Evolutionary conservation across 1,139 yeast species (phyloP).

Genomic region (Saccharomyces hybrid): DNA sequence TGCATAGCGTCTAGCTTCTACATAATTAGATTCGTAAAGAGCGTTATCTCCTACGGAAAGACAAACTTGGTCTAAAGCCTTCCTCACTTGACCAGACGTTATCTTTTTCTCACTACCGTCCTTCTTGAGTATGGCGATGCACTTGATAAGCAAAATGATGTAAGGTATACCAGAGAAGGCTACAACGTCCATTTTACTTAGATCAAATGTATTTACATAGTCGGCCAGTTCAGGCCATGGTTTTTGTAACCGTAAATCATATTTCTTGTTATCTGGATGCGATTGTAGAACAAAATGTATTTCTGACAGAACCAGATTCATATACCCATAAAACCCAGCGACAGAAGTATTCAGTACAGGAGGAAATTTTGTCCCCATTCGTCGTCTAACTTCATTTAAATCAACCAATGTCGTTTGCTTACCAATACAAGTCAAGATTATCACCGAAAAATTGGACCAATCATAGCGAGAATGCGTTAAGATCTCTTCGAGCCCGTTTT

Average conservation of each 20-base stretch:
- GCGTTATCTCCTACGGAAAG: conserved; percentile 20
- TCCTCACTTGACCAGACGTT: not conserved
- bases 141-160: conserved; percentile 55
- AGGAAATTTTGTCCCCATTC: conserved; percentile 5
- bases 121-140: conserved; percentile 34
- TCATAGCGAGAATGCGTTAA: not conserved
- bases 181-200: conserved; percentile 39
- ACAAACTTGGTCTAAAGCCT: not conserved
- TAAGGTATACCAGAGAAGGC: conserved; percentile 68
- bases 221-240: conserved; percentile 72
- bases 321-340: conserved; percentile 59
- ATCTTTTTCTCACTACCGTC: not conserved
- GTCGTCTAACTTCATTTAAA: conserved; percentile 1
- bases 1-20: conserved; percentile 60
- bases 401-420: conserved; percentile 1
- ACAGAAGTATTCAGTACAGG: conserved; percentile 12
- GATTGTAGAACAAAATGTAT: conserved; percentile 65
- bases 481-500: not conserved
- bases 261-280: conserved; percentile 57
- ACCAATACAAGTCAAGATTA: not conserved
- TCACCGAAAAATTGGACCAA: not conserved
- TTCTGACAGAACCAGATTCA: conserved; percentile 46
- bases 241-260: conserved; percentile 59
- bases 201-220: conserved; percentile 46
- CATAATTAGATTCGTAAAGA: conserved; percentile 51